Percentiles rank a stretch among this genome's conserved stretches.
These are phyloP conservation scores for Fallopia convolvulus DNA, from an alignment of 148 eudicot genomes.

Conservation along the genomic window DNA sequence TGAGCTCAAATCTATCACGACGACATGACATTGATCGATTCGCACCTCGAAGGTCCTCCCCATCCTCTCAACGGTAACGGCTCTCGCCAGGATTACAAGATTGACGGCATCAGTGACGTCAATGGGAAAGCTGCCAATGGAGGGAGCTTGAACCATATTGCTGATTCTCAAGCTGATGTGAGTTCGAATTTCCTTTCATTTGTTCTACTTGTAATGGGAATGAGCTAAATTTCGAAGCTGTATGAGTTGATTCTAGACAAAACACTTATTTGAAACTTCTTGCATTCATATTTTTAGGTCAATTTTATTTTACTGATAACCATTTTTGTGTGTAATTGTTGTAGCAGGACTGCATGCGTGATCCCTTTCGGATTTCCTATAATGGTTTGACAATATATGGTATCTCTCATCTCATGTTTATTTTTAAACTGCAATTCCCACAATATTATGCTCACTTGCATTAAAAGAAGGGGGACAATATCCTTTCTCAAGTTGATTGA, in stretches of 20 bases:
- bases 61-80: constrained; percentile 18
- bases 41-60: too few relatives aligned
- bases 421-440: background rate
- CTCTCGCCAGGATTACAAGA: constrained; percentile 26
- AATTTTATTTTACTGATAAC: too few relatives aligned
- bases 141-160: constrained; percentile 38
- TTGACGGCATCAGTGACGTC: constrained; percentile 25
- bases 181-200: constrained; percentile 12
- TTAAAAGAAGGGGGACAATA: background rate
- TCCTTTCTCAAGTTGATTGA: background rate
- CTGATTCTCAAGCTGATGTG: constrained; percentile 51
- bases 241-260: too few relatives aligned
- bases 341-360: background rate
- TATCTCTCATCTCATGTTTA: background rate
- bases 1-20: too few relatives aligned
- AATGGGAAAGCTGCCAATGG: constrained; percentile 26
- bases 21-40: too few relatives aligned
- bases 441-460: background rate
- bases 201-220: background rate
- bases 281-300: too few relatives aligned
- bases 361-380: background rate
- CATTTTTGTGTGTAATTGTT: background rate
- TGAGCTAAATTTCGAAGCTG: too few relatives aligned
- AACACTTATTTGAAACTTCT: too few relatives aligned
- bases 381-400: background rate